Conservation (phyloP, 2,329 filamentous ascomycete species). For the Hymenotorrendiella dingleyae region DNA sequence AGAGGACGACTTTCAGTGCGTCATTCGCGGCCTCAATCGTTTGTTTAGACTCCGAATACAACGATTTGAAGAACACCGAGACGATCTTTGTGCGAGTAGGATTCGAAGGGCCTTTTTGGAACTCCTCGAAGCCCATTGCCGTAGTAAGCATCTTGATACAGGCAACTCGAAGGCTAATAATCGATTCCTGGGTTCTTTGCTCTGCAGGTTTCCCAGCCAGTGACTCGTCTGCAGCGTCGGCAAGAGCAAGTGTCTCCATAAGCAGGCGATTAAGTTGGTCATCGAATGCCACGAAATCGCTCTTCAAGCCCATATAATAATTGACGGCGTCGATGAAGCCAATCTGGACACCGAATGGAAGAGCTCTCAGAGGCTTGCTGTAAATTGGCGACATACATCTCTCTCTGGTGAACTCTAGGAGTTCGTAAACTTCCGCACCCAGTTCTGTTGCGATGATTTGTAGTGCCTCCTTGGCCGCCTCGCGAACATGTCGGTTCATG, state of each 20-base stretch:
- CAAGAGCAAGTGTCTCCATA: conserved; percentile 87
- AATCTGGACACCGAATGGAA: conserved; percentile 93
- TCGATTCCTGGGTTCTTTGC: conserved; percentile 91
- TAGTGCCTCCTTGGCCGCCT: conserved; percentile 76
- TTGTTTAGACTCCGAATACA: conserved; percentile 87
- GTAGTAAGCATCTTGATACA: conserved; percentile 91
- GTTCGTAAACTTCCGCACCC: conserved; percentile 74
- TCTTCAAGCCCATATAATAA: conserved; percentile 85
- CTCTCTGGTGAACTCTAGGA: conserved; percentile 86
- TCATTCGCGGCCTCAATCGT: conserved; percentile 93
- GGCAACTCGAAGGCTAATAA: conserved; percentile 84
- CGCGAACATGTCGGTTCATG: conserved; percentile 91
- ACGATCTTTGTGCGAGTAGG: conserved; percentile 69
- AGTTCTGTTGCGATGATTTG: conserved; percentile 75
- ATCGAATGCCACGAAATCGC: conserved; percentile 85
- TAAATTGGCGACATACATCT: conserved; percentile 87
- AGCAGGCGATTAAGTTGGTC: conserved; percentile 84
- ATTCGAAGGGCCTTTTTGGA: conserved; percentile 68
- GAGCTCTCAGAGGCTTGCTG: conserved; percentile 84
- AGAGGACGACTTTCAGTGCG: conserved; percentile 80
- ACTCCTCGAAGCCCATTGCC: conserved; percentile 89
- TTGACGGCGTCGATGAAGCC: conserved; percentile 98
- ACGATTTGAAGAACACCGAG: conserved; percentile 92
- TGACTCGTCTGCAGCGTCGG: conserved; percentile 90
- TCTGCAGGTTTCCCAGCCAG: conserved; percentile 89